Percentiles rank a stretch among this genome's conserved stretches.
Evolutionary conservation across 225 moss, liverwort and hornwort species (phyloP).

Genomic region (Polytrichum formosum): DNA sequence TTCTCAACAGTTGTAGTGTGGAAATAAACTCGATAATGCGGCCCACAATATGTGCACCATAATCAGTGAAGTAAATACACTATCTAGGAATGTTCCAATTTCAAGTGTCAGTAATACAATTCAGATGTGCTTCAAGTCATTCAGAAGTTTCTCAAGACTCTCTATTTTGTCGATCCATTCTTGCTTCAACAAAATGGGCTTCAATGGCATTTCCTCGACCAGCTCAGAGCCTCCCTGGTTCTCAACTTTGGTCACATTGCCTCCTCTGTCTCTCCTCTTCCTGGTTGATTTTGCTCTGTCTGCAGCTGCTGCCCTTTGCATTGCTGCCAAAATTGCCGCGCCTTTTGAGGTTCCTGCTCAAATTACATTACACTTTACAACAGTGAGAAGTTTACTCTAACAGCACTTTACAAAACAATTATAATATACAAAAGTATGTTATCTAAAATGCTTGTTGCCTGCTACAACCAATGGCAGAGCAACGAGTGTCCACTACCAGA

Average conservation of each 20-base stretch:
- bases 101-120: not conserved
- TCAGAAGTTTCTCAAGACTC: constrained; percentile 7
- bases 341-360: constrained; percentile 4
- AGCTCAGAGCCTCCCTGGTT: not conserved
- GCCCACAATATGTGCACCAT: no score
- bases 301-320: constrained; percentile 13
- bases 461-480: not conserved
- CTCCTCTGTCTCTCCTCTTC: not conserved
- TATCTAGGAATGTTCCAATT: no score
- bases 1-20: no score
- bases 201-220: constrained; percentile 3
- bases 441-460: not conserved
- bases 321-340: constrained; percentile 7
- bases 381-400: not conserved
- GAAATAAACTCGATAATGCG: no score
- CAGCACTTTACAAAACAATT: not conserved
- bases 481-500: no score
- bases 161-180: constrained; percentile 9
- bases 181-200: constrained; percentile 8
- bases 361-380: not conserved
- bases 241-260: not conserved
- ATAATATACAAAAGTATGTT: not conserved
- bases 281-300: constrained; percentile 7
- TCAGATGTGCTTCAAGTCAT: constrained; percentile 10
- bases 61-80: no score